Evolutionary conservation across 2,329 filamentous ascomycete species (phyloP), one percentile per base, ranked within the genome.

Genomic region (Microdochium paspali): DNA sequence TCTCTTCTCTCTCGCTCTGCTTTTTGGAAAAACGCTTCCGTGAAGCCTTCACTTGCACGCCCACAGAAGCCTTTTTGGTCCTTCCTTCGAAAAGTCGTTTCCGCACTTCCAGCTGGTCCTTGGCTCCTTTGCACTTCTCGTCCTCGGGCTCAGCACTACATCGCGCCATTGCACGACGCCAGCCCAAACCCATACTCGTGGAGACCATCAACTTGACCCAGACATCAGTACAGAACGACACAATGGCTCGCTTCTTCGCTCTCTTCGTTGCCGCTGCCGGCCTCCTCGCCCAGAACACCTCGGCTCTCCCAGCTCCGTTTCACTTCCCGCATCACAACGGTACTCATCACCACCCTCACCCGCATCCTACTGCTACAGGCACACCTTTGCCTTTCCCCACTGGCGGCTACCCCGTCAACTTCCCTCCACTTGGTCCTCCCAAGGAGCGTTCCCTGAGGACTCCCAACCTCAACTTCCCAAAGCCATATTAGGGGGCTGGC

Each of bases 171-270:
- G n/a, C n/a, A n/a, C n/a, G n/a, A n/a, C n/a, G n/a, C n/a, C n/a
- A n/a, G n/a, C n/a, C 43, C 21, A 46, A 48, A 46, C 24, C 39
- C 44, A 31, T n/a, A 47, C 45, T 42, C 40, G 13, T 53, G 50
- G 40, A 24, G 50, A 46, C 45, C 21, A 48, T 24, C 15, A 44
- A 31, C 45, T 30, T 25, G 12, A 23, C 20, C 44, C 24, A 47
- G 42, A 18, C 15, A 3, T 21, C 15, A 28, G 24, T 7, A 48
- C 44, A 40, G 51, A 47, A 20, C 25, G 46, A 43, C 52, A 47
- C 51, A 44, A 61, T 61, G 59, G 56, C 59, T 49, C 57, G 56
- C 20, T 58, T 61, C 53, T 52, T 61, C 51, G 51, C 57, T 54
- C 53, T 53, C 49, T 46, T 60, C 26, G 47, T 61, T 54, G 58